Conservation (phyloP, 176 grass and related monocot species). For the Avena atlantica region DNA sequence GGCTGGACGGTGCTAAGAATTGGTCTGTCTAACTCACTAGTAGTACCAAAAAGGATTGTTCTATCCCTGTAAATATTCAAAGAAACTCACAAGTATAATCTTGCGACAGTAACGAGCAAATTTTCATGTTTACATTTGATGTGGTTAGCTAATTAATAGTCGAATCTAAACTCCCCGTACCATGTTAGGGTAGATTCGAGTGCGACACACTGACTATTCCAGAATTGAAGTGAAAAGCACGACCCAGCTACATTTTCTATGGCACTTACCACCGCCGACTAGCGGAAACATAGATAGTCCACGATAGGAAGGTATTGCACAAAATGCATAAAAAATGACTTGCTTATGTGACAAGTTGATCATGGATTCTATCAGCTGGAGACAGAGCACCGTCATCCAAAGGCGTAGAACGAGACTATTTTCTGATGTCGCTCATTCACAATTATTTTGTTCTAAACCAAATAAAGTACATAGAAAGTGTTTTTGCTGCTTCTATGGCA, state of each 20-base stretch:
- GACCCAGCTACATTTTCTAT: no score
- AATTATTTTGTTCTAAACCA: neutral
- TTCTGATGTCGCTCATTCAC: neutral
- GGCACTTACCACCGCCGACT: no score
- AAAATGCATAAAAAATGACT: neutral
- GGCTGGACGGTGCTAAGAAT: no score
- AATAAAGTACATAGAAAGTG: no score
- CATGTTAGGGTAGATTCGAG: no score
- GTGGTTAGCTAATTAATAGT: neutral
- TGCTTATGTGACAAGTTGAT: neutral
- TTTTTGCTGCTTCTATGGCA: neutral
- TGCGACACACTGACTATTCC: no score
- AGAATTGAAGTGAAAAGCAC: no score
- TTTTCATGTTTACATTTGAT: neutral
- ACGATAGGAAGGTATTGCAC: neutral
- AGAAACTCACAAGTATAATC: neutral
- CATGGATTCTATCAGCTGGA: rapidly evolving
- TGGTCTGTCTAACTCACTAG: no score
- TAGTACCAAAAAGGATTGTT: no score
- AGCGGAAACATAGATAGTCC: neutral
- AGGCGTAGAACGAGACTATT: neutral
- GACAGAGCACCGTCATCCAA: neutral
- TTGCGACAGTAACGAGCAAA: neutral
- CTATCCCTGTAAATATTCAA: no score
- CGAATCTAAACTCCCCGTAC: neutral